Evolutionary conservation across 2,329 filamentous ascomycete genomes (phyloP).

Genomic region (Blastomyces percursus): DNA sequence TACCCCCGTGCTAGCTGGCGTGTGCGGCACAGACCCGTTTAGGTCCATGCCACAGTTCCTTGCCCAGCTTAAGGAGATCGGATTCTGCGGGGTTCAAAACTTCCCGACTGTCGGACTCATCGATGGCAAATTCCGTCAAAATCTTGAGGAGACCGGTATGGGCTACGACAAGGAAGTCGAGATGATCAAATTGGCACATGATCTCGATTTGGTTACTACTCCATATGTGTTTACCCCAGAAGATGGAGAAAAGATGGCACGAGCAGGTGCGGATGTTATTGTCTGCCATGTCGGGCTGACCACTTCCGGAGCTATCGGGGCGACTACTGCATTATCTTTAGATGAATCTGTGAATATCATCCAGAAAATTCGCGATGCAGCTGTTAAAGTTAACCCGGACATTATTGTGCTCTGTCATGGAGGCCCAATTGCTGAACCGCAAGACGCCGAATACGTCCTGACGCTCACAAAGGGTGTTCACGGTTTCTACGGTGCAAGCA

Average conservation of each 20-base stretch:
- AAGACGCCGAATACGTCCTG: conserved; percentile 54
- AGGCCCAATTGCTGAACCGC: conserved; percentile 53
- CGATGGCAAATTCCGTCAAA: conserved; percentile 55
- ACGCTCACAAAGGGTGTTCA: conserved; percentile 52
- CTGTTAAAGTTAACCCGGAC: conserved; percentile 44
- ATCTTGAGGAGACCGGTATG: conserved; percentile 64
- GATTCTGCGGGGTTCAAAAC: conserved; percentile 61
- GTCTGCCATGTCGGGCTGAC: conserved; percentile 61
- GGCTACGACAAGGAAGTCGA: conserved; percentile 56
- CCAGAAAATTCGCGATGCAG: conserved; percentile 54
- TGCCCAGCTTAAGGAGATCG: conserved; percentile 47
- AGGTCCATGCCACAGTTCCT: conserved; percentile 52
- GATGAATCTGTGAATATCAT: conserved; percentile 54
- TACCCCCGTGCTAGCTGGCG: conserved; percentile 58
- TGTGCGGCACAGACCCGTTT: conserved; percentile 62
- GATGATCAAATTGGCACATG: conserved; percentile 50
- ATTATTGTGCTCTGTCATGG: conserved; percentile 61
- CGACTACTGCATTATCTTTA: conserved; percentile 48
- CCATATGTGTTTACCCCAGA: conserved; percentile 58
- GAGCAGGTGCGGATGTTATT: conserved; percentile 55
- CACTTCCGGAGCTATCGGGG: conserved; percentile 54
- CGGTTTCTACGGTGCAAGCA: conserved; percentile 61
- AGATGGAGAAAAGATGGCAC: conserved; percentile 51
- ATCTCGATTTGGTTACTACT: conserved; percentile 53
- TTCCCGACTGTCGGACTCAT: conserved; percentile 63